Evolutionary conservation across 495 filamentous ascomycete species (phyloP).

Genomic region (Penicillium cataractarum): DNA sequence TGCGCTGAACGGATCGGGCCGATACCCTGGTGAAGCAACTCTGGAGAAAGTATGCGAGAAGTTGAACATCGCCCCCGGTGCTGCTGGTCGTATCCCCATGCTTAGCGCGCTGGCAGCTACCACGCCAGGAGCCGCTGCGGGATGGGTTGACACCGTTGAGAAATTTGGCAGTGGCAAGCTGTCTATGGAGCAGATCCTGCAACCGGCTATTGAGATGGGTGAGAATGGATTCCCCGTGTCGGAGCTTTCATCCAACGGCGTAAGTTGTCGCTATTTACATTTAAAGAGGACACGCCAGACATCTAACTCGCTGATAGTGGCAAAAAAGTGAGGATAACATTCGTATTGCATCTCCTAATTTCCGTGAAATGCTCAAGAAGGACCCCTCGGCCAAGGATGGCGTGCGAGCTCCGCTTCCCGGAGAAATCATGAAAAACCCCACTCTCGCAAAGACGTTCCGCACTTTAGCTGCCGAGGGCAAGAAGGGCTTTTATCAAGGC

Average conservation of each 20-base stretch:
- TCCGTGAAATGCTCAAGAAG: conserved; percentile 77
- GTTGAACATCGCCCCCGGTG: conserved; percentile 66
- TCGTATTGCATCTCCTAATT: conserved; percentile 77
- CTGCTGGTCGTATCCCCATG: conserved; percentile 70
- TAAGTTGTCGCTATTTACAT: conserved; percentile 42
- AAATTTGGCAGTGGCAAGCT: conserved; percentile 90
- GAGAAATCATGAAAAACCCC: conserved; percentile 90
- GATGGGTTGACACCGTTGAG: conserved; percentile 92
- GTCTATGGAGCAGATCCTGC: conserved; percentile 74
- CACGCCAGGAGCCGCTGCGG: conserved; percentile 87
- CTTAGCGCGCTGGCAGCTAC: conserved; percentile 78
- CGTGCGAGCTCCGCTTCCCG: conserved; percentile 69
- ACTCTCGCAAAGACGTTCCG: conserved; percentile 82
- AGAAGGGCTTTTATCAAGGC: conserved; percentile 89
- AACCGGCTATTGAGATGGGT: conserved; percentile 81
- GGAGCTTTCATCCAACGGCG: conserved; percentile 71
- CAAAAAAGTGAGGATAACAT: conserved; percentile 59
- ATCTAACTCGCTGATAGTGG: conserved; percentile 59
- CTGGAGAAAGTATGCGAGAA: conserved; percentile 70
- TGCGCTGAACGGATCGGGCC: conserved; percentile 89
- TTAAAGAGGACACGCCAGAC: no score
- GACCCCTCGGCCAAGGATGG: conserved; percentile 68
- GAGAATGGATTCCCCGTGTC: conserved; percentile 91
- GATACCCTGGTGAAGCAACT: conserved; percentile 69
- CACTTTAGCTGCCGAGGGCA: conserved; percentile 75